Conservation (phyloP, 2,329 filamentous ascomycete genomes). For the Fusarium musae region DNA sequence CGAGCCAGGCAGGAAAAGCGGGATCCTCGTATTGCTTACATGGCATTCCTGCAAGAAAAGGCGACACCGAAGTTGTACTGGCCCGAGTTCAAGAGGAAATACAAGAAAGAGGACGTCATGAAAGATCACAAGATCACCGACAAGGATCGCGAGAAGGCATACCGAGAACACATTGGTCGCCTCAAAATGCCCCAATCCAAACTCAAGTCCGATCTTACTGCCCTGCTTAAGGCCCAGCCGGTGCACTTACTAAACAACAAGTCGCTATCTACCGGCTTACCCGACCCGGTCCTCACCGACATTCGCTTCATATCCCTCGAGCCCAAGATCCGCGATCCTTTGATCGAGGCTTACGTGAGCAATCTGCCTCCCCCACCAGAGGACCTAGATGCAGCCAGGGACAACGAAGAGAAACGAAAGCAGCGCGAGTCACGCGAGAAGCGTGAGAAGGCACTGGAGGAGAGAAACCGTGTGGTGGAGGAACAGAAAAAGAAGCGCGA, state of each 20-base stretch:
- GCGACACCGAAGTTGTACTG: conserved; percentile 95
- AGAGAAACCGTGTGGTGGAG: conserved; percentile 70
- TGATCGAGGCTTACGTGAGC: conserved; percentile 74
- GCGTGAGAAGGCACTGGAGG: conserved; percentile 74
- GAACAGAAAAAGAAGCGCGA: conserved; percentile 71
- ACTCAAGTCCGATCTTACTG: conserved; percentile 75
- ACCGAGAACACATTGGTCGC: conserved; percentile 77
- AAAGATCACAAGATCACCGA: conserved; percentile 76
- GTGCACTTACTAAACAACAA: conserved; percentile 67
- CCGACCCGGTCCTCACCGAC: conserved; percentile 71
- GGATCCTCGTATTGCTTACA: conserved; percentile 84
- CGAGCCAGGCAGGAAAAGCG: conserved; percentile 81
- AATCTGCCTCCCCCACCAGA: conserved; percentile 70
- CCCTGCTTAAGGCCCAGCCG: conserved; percentile 71
- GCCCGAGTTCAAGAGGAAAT: conserved; percentile 96
- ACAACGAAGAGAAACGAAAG: conserved; percentile 63
- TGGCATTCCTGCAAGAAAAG: conserved; percentile 81
- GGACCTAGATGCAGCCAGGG: conserved; percentile 52
- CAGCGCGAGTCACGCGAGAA: conserved; percentile 62
- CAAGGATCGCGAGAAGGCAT: conserved; percentile 82
- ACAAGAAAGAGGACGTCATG: conserved; percentile 83
- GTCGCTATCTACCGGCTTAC: conserved; percentile 67
- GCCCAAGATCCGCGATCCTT: conserved; percentile 66
- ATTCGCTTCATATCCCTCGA: conserved; percentile 76
- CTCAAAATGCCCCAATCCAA: conserved; percentile 73